Percentiles rank a stretch among this genome's conserved stretches.
Evolutionary conservation across 306 rosid species (phyloP).

Genomic region (Lagenaria siceraria): DNA sequence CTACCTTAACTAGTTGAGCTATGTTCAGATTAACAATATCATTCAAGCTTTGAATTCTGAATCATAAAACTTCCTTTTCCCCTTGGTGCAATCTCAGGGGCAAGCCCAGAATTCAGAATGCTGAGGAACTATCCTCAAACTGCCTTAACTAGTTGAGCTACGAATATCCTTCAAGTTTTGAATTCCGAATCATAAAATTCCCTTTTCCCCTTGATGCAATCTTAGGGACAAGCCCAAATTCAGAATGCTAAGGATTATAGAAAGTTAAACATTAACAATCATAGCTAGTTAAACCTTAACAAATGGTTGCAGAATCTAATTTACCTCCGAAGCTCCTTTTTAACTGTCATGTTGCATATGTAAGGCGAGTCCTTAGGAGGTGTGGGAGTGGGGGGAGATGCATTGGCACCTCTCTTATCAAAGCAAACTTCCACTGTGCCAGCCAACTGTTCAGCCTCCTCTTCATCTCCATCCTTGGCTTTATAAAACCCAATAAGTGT

Average conservation of each 20-base stretch:
- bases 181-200: not conserved
- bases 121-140: too few species aligned
- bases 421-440: slow-evolving; percentile 91
- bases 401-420: slow-evolving; percentile 49
- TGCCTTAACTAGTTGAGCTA: not conserved
- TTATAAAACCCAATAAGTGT: slow-evolving; percentile 68
- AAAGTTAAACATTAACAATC: not conserved
- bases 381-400: slow-evolving; percentile 63
- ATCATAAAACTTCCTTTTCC: not conserved
- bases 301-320: not conserved
- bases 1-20: too few species aligned
- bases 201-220: not conserved
- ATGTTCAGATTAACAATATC: too few species aligned
- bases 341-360: slow-evolving; percentile 63
- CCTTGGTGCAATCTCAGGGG: not conserved
- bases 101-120: not conserved
- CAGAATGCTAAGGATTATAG: not conserved
- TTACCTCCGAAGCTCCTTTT: slow-evolving; percentile 53
- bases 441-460: slow-evolving; percentile 32
- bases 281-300: not conserved
- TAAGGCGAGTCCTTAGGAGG: slow-evolving; percentile 75
- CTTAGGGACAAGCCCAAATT: not conserved
- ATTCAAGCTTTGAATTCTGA: not conserved
- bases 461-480: slow-evolving; percentile 10
- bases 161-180: not conserved